These are phyloP conservation scores for Prunus yedoensis DNA, from an alignment of 331 rosid species.

Conservation along the genomic window DNA sequence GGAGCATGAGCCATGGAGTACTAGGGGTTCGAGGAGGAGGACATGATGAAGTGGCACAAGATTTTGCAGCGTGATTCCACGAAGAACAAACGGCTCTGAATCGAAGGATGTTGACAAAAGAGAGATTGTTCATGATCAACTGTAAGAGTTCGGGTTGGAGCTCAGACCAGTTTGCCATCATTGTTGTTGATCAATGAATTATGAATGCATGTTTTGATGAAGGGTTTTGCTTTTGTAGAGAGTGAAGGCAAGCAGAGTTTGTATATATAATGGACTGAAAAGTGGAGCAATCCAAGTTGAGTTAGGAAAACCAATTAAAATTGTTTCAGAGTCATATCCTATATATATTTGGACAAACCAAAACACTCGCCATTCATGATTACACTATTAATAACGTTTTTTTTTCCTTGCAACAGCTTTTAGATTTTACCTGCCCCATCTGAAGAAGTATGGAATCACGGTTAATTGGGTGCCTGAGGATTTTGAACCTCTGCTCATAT, in stretches of 20 bases:
- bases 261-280: neutral
- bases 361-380: no score
- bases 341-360: no score
- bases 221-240: neutral
- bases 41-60: neutral
- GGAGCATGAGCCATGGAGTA: conserved; percentile 8
- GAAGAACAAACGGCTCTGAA: neutral
- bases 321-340: no score
- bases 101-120: neutral
- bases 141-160: neutral
- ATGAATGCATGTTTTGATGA: no score
- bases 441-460: neutral
- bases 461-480: neutral
- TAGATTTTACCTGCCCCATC: neutral
- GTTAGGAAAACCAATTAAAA: neutral
- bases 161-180: neutral
- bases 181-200: no score
- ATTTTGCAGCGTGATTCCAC: conserved; percentile 2
- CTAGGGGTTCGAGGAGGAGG: neutral
- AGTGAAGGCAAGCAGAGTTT: neutral
- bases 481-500: no score
- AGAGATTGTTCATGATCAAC: neutral
- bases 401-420: neutral
- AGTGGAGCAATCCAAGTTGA: neutral
- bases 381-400: neutral